These are phyloP conservation scores for Tricholoma bakamatsutake DNA, from an alignment of 768 basidiomycete species.

Conservation along the genomic window DNA sequence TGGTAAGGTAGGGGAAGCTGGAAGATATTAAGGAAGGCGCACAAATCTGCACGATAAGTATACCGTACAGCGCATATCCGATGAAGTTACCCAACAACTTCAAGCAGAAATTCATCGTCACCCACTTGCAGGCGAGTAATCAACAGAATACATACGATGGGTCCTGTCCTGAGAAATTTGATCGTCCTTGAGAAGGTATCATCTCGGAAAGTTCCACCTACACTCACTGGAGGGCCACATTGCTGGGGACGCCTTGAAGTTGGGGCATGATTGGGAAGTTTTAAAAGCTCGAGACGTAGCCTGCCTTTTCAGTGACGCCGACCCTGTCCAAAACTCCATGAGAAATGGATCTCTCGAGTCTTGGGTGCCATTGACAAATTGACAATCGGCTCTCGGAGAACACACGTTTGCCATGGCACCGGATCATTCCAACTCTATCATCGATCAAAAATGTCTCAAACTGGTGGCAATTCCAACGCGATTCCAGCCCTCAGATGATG, in stretches of 20 bases:
- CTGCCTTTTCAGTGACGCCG: no score
- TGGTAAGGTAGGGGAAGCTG: no score
- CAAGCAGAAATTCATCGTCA: background rate
- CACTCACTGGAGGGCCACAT: slow-evolving; percentile 7
- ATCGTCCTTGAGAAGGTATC: background rate
- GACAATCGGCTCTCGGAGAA: no score
- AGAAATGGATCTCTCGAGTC: no score
- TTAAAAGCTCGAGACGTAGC: no score
- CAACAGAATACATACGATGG: slow-evolving; percentile 5
- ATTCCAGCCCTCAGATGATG: no score
- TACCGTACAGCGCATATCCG: slow-evolving; percentile 14
- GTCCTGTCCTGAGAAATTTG: slow-evolving; percentile 5
- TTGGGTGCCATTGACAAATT: no score
- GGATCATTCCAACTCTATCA: no score
- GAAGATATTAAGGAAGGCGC: background rate
- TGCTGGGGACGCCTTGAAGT: background rate
- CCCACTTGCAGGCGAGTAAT: background rate
- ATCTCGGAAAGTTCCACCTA: background rate
- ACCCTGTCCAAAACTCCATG: no score
- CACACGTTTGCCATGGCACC: no score
- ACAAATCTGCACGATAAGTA: slow-evolving; percentile 17
- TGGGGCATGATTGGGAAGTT: background rate
- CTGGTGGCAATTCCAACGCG: no score
- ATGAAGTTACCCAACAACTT: slow-evolving; percentile 16
- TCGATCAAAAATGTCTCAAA: no score